Base-by-base conservation (phyloP, 139 green algal species). In the Microglena sp. region DNA sequence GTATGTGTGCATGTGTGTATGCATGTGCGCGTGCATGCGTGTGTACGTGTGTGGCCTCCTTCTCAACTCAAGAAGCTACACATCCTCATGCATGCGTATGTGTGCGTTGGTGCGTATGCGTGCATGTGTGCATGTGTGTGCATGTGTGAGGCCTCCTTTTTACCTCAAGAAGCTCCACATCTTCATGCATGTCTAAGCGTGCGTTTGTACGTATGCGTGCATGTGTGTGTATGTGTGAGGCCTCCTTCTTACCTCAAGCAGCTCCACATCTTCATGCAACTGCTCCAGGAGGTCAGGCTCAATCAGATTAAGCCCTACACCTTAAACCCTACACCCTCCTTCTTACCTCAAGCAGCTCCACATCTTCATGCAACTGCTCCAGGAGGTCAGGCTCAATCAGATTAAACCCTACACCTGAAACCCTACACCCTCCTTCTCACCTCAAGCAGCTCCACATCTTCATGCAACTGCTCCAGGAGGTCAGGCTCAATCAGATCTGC, bases 371-470 rank as follows among this genome's bases (percentile, higher is more conserved):
- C 31, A 89, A 65, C 74, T 89, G 78, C 64, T 73, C 75, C 36
- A 75, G 66, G 53, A 92, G 67, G 29, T 91, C 84, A 6, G 58
- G 15, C 55, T 87, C 81, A 15, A 92, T 81, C 4, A 89, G 45
- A 3, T 64, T n/a, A n/a, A n/a, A n/a, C n/a, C n/a, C n/a, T n/a
- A n/a, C n/a, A n/a, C n/a, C n/a, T n/a, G n/a, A n/a, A n/a, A n/a
- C n/a, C n/a, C 45, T 33, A 4, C 62, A 1, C 45, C 11, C 56
- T 2, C 57, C 5, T 18, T 0, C 68, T 24, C 57, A 80, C 84
- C 67, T 90, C 69, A 45, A 92, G 69, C 66, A 92, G 73, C 71
- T 92, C 86, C 36, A 92, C 66, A 60, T 92, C 84, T 56, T 91
- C 85, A 56, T 74, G 54, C 31, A 89, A 65, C 74, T 89, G 78